Conservation (phyloP, 116 monocot genomes). For the Trichopus zeylanicus region DNA sequence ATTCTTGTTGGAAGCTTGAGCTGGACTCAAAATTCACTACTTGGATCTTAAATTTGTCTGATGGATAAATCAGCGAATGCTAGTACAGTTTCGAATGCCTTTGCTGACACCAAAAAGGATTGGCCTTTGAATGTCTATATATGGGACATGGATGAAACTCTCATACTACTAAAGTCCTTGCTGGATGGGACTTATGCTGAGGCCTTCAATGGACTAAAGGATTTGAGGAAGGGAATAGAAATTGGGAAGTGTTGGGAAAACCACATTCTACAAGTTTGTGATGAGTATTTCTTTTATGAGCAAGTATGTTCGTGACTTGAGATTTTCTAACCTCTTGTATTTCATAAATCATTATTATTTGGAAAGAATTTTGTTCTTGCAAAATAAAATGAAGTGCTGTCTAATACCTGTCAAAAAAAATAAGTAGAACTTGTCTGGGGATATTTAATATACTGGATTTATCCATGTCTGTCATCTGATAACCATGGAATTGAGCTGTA, state of each 20-base stretch:
- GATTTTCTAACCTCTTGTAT: not conserved
- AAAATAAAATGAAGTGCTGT: constrained; percentile 19
- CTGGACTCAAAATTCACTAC: no score
- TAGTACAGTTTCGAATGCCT: constrained; percentile 3
- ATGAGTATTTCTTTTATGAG: constrained; percentile 75
- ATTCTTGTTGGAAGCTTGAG: no score
- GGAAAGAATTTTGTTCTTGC: not conserved
- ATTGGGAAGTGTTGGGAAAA: constrained; percentile 87
- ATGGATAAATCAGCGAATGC: not conserved
- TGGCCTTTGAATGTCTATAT: constrained; percentile 53
- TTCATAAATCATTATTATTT: not conserved
- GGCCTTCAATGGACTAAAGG: constrained; percentile 59
- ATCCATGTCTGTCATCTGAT: no score
- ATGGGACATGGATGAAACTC: constrained; percentile 99
- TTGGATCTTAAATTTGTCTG: not conserved
- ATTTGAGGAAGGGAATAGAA: constrained; percentile 50
- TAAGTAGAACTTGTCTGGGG: no score
- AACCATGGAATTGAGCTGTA: no score
- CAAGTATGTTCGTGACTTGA: constrained; percentile 44
- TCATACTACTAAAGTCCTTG: constrained; percentile 83
- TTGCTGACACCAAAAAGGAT: not conserved
- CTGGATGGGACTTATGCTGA: constrained; percentile 78
- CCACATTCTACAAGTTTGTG: constrained; percentile 82
- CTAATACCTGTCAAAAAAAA: no score
- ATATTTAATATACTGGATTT: no score